phyloP scores from a whole-genome alignment of 139 green algal genomes.

The Ulvella scutata region DNA sequence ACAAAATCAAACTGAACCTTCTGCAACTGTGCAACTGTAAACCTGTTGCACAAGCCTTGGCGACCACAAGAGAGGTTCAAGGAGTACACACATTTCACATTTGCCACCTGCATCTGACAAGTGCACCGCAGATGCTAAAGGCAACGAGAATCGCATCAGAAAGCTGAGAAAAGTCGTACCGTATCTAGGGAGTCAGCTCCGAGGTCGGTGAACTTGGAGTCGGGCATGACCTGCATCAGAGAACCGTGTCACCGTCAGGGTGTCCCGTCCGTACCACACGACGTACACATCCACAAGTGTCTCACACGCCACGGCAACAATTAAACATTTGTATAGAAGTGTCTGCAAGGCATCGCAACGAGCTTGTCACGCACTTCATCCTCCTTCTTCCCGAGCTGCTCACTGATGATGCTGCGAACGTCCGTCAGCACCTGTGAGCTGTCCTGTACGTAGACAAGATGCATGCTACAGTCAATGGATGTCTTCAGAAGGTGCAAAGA shows the following conservation, averaged over 20 bases:
- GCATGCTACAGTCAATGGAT: too few species aligned
- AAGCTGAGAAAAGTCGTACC: conserved; percentile 32
- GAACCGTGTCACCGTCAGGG: too few species aligned
- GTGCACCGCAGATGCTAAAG: background rate
- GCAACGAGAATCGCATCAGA: background rate
- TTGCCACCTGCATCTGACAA: background rate
- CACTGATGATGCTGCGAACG: background rate
- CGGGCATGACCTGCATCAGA: conserved; percentile 46
- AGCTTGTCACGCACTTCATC: background rate
- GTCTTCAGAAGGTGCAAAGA: too few species aligned
- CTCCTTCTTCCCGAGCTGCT: background rate
- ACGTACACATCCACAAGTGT: too few species aligned
- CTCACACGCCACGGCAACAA: too few species aligned
- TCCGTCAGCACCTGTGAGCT: too few species aligned
- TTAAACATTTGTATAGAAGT: background rate
- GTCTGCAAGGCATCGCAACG: background rate
- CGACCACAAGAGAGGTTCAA: background rate
- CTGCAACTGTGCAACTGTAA: background rate
- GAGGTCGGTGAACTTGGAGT: conserved; percentile 91
- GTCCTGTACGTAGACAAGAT: too few species aligned
- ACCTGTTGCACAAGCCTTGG: background rate
- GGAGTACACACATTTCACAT: background rate
- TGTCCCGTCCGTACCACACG: too few species aligned
- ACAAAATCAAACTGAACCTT: background rate
- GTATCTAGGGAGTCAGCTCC: conserved; percentile 96